Evolutionary conservation across 305 asterid species (phyloP).

Genomic region (Galium porrigens): DNA sequence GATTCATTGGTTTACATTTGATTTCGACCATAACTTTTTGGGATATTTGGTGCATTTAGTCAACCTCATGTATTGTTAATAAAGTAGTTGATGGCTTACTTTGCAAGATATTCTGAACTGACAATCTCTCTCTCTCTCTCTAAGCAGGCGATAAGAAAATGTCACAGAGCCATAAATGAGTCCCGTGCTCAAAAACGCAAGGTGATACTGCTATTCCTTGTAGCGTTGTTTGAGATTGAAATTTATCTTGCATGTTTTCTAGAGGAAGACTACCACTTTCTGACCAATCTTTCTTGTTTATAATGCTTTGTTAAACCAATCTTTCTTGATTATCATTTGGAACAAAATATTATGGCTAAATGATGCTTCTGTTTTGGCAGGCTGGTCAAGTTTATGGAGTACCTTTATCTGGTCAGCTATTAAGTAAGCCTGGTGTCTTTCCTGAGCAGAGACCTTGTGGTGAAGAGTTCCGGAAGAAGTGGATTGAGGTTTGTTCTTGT

Average conservation of each 20-base stretch:
- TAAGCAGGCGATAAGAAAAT: conserved; percentile 71
- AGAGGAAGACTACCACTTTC: conserved; percentile 6
- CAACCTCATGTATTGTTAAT: not conserved
- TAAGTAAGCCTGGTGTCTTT: conserved; percentile 55
- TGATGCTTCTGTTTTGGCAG: conserved; percentile 31
- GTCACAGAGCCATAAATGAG: conserved; percentile 83
- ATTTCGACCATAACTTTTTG: not conserved
- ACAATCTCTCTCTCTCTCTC: conserved; percentile 5
- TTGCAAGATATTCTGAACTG: conserved; percentile 10
- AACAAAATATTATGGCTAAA: not conserved
- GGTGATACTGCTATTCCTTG: conserved; percentile 34
- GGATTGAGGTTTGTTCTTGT: conserved; percentile 64
- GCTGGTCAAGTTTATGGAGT: conserved; percentile 98
- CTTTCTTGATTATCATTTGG: not conserved
- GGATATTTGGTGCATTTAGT: not conserved
- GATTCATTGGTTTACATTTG: conserved; percentile 6
- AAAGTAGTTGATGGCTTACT: conserved; percentile 6
- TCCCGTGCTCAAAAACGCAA: conserved; percentile 90
- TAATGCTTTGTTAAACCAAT: not conserved
- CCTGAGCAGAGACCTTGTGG: conserved; percentile 83
- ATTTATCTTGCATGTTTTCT: not conserved
- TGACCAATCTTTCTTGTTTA: conserved; percentile 10
- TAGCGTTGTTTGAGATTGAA: conserved; percentile 8
- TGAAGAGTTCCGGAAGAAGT: conserved; percentile 77
- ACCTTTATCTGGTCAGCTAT: conserved; percentile 66